Percentiles rank a stretch among this genome's conserved stretches.
Evolutionary conservation across 441 rosid species (phyloP).

Genomic region (Theobroma grandiflorum): DNA sequence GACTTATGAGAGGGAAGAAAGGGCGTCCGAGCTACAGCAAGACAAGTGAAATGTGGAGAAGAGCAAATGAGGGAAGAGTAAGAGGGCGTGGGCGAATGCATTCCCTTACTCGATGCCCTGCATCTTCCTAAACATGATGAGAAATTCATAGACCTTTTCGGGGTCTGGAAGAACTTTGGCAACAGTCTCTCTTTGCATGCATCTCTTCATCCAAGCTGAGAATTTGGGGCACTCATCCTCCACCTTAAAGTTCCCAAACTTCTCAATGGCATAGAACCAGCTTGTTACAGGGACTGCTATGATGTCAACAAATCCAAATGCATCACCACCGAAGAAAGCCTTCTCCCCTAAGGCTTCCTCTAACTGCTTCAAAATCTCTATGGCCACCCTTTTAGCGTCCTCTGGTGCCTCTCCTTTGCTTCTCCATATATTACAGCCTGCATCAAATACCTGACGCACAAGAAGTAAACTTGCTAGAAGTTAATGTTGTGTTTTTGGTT

Average conservation of each 20-base stretch:
- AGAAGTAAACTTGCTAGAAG: no score
- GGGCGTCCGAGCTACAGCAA: background rate
- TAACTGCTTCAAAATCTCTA: slow-evolving; percentile 50
- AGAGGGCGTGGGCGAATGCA: background rate
- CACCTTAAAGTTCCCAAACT: slow-evolving; percentile 46
- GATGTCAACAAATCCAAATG: slow-evolving; percentile 53
- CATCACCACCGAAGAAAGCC: slow-evolving; percentile 49
- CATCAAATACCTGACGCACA: slow-evolving; percentile 42
- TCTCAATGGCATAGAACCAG: slow-evolving; percentile 54
- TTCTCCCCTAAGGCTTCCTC: slow-evolving; percentile 57
- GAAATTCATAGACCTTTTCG: slow-evolving; percentile 46
- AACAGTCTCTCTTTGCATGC: slow-evolving; percentile 49
- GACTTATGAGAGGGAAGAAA: no score
- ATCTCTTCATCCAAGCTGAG: slow-evolving; percentile 52
- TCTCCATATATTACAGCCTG: slow-evolving; percentile 36
- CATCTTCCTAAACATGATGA: slow-evolving; percentile 50
- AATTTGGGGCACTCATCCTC: slow-evolving; percentile 52
- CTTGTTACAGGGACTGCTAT: slow-evolving; percentile 39
- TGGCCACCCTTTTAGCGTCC: slow-evolving; percentile 40
- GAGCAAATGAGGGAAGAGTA: background rate
- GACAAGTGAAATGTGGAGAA: background rate
- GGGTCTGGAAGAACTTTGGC: slow-evolving; percentile 50
- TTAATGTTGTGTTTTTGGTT: no score
- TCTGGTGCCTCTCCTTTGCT: slow-evolving; percentile 47
- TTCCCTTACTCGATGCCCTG: slow-evolving; percentile 38